phyloP scores from a whole-genome alignment of 2,329 filamentous ascomycete genomes.

The Fusarium sp. region DNA sequence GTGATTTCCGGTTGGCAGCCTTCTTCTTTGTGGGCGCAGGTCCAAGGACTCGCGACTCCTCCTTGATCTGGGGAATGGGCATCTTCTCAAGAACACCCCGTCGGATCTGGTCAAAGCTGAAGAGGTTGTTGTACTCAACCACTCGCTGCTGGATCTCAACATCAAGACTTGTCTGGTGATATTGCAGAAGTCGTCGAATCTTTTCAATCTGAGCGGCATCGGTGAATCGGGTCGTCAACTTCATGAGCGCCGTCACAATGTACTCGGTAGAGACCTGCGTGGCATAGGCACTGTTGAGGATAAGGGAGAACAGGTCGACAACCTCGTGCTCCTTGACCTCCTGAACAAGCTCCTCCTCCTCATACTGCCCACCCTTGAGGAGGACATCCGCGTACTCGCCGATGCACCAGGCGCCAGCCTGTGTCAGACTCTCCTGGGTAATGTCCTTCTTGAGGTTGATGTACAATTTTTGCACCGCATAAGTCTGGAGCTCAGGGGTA shows the following conservation, averaged over 20 bases:
- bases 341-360: conserved; percentile 89
- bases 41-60: conserved; percentile 91
- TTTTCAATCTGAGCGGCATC: conserved; percentile 89
- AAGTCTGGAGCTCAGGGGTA: conserved; percentile 93
- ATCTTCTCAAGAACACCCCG: conserved; percentile 95
- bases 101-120: conserved; percentile 87
- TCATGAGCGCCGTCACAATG: conserved; percentile 94
- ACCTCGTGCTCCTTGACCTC: conserved; percentile 89
- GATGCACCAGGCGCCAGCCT: conserved; percentile 96
- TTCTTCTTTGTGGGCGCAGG: conserved; percentile 78
- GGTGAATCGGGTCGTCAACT: conserved; percentile 88
- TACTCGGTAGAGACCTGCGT: conserved; percentile 94
- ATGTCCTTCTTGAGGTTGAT: conserved; percentile 93
- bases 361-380: conserved; percentile 89
- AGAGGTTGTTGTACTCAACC: conserved; percentile 96
- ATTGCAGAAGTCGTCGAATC: conserved; percentile 80
- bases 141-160: conserved; percentile 96
- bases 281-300: conserved; percentile 94
- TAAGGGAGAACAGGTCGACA: conserved; percentile 90
- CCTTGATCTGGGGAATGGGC: conserved; percentile 96
- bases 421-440: conserved; percentile 93
- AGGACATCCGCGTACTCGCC: conserved; percentile 95
- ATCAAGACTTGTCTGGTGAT: conserved; percentile 87
- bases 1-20: conserved; percentile 80
- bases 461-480: conserved; percentile 96